Evolutionary conservation across 2,329 filamentous ascomycete genomes (phyloP), one percentile per base, ranked within the genome.

Genomic region (Paecilomyces dactylethromorphus): DNA sequence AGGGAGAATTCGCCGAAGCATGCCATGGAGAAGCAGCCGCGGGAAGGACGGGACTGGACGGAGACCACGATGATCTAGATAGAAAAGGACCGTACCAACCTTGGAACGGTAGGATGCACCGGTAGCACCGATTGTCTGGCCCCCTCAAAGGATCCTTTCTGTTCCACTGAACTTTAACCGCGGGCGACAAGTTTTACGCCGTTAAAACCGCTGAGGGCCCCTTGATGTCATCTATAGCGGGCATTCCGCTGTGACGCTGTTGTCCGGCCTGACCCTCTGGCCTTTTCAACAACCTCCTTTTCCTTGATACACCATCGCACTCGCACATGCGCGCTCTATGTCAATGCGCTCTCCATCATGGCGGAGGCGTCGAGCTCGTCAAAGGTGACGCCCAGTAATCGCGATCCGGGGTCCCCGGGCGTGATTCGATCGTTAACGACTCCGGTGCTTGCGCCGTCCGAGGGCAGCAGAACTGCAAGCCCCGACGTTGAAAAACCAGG

Each of bases 281-380:
- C 53, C 24, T 15, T 52, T 51, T 55, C 54, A 29, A 45, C 24
- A 45, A 49, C 29, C 35, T 51, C 10, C 21, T 29, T 61, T 56
- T 13, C 31, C 22, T 54, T 35, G 33, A 18, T 45, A 18, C 53
- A 32, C 39, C 50, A 49, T 50, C 26, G 15, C 35, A 35, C 54
- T 60, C 39, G 61, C 59, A 57, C 62, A 72, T 72, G 69, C 61
- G 61, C 66, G 50, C 39, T 54, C 50, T 59, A 60, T 58, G 59
- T 58, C 60, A 57, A 59, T 58, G 21, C 50, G 21, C 26, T 52
- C 29, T 59, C 54, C 62, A 65, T 58, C 54, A 73, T 74, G 70
- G 66, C 67, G 66, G 69, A 72, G 69, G 70, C 62, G 66, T 67
- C 62, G 63, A 65, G 60, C 58, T 65, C 60, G 57, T 57, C 61